Evolutionary conservation across 768 basidiomycete species (phyloP), one percentile per base, ranked within the genome.

Genomic region (Hemileccinum impolitum): DNA sequence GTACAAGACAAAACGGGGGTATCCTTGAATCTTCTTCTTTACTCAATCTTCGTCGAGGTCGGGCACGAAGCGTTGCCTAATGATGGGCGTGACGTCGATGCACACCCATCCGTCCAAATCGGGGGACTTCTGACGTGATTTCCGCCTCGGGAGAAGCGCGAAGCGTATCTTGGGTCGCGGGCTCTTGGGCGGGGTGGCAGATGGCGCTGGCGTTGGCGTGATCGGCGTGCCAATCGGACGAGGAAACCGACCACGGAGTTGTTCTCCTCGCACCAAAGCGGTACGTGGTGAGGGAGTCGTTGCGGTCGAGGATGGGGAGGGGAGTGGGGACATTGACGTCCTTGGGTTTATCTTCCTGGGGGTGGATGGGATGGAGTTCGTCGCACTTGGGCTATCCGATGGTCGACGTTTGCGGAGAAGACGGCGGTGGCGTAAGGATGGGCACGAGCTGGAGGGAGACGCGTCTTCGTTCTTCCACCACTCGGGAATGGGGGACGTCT

Each of bases 361-460:
- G 15, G 62, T 61, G 12, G 36, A 31, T 10, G 59, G 48, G 3
- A 35, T 14, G 7, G 62, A 44, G 9, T 30, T 40, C 14, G 47
- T 48, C 21, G n/a, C n/a, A 4, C 28, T 38, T 4, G 43, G 31
- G 28, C 46, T 26, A 8, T 50, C 57, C 19, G 35, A 21, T 1
- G 61, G 64, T 19, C 66, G 62, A 14, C 56, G 64, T 62, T 69
- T 67, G n/a, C 56, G 67, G 28, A 67, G 55, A 3, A 62, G n/a
- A 21, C 52, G 50, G 17, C 51, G 65, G 18, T 39, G 63, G 3
- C 66, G 64, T 13, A 51, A 32, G 15, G 36, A 53, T 15, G 66
- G 61, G 50, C 59, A 64, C 13, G 62, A 64, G 35, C 50, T 45
- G 1, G 52, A 25, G n/a, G 53, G 53, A 10, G 65, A 51, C 12